A percentile compares a stretch with the other conserved stretches of the same genome.
Evolutionary conservation across 139 green algal species (phyloP).

Genomic region (Chlorella sp.): DNA sequence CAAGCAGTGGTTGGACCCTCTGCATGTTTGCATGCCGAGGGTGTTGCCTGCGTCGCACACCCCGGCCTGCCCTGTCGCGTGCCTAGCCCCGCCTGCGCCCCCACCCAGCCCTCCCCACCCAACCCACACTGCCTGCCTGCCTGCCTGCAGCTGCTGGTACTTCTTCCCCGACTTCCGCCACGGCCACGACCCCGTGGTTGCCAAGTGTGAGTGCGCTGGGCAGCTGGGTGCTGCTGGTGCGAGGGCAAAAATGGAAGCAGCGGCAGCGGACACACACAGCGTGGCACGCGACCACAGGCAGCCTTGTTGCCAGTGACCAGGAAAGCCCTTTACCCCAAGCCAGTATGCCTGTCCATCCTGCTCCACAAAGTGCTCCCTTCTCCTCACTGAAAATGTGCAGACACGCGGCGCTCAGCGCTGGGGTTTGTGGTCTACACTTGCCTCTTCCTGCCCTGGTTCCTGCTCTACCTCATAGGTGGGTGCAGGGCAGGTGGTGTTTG

Average conservation of each 20-base stretch:
- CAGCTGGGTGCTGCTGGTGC: background rate
- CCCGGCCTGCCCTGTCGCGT: no score
- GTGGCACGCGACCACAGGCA: no score
- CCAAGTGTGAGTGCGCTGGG: conserved; percentile 46
- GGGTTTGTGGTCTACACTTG: conserved; percentile 35
- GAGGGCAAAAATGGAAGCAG: background rate
- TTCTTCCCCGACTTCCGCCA: conserved; percentile 65
- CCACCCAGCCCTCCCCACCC: no score
- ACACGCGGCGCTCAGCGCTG: conserved; percentile 53
- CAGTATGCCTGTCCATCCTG: background rate
- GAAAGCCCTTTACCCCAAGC: background rate
- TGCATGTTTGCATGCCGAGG: no score
- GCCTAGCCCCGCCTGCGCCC: no score
- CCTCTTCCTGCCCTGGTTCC: conserved; percentile 67
- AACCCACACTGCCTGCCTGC: no score
- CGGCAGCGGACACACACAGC: background rate
- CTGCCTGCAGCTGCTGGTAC: conserved; percentile 75
- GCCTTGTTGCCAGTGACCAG: no score
- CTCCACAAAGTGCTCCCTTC: background rate
- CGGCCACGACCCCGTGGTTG: conserved; percentile 50
- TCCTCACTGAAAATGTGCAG: conserved; percentile 51
- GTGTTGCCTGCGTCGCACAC: no score
- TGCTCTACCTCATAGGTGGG: conserved; percentile 60
- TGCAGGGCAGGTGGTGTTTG: background rate
- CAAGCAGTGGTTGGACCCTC: no score